These are phyloP conservation scores for Cerrena zonata DNA, from an alignment of 1,284 basidiomycete species.

Conservation along the genomic window DNA sequence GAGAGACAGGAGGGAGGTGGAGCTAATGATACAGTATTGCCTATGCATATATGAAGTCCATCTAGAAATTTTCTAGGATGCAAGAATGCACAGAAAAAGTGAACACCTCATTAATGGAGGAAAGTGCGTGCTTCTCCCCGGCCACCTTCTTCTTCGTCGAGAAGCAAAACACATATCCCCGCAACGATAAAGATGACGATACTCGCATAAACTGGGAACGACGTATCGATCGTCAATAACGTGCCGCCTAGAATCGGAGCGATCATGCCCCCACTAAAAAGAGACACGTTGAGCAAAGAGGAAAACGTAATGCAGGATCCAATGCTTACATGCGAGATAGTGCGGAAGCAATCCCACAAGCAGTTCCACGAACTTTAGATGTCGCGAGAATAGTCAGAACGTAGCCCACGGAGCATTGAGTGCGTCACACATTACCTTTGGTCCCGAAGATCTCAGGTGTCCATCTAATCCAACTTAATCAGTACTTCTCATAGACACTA, in stretches of 20 bases:
- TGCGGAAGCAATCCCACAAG: slow-evolving; percentile 86
- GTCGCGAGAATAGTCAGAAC: background rate
- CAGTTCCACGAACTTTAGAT: slow-evolving; percentile 73
- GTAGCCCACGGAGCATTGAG: background rate
- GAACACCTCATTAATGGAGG: background rate
- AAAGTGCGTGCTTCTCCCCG: slow-evolving; percentile 8
- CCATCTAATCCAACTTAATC: slow-evolving; percentile 45
- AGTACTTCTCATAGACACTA: no score
- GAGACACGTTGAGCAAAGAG: slow-evolving; percentile 1
- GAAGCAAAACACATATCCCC: slow-evolving; percentile 59
- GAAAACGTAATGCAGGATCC: slow-evolving; percentile 5
- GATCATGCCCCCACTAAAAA: slow-evolving; percentile 78
- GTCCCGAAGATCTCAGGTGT: slow-evolving; percentile 88
- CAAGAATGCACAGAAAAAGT: no score
- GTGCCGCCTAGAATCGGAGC: slow-evolving; percentile 81
- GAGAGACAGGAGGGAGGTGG: background rate
- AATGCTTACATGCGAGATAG: slow-evolving; percentile 73
- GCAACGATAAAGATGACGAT: slow-evolving; percentile 67
- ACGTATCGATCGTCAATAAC: slow-evolving; percentile 67
- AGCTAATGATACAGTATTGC: background rate
- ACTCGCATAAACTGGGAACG: slow-evolving; percentile 77
- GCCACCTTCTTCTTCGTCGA: slow-evolving; percentile 37
- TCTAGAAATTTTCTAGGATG: no score
- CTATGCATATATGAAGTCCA: no score
- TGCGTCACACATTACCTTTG: slow-evolving; percentile 42